Base-by-base conservation (phyloP, 495 filamentous ascomycete species). In the Aspergillus conjunctus region DNA sequence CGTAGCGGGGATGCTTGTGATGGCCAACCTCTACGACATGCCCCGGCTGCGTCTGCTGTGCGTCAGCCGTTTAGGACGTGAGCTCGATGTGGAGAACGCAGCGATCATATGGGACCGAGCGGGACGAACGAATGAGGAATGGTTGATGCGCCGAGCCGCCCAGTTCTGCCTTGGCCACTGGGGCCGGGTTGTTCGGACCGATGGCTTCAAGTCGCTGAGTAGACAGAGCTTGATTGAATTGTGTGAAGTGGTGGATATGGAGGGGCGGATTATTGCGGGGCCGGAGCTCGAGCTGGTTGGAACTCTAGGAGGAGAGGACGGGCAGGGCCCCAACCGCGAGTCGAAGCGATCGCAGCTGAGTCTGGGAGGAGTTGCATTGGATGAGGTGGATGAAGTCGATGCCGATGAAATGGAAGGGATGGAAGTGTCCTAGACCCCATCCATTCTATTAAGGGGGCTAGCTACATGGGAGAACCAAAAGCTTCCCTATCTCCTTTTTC, bases 11-110 rank as follows among this genome's bases (percentile, higher is more conserved):
- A 82, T 98, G 76, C 83, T 98, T 2, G 94, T 98, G 53, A 93
- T 98, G 91, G 88, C 92, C 21, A 96, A 98, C 68, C 89, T 98
- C 20, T 98, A 98, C 71, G 92, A 97, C 70, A 93, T 98, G 78
- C 92, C 91, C 0, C 89, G 91, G 58, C 86, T 98, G 3, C 91
- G 93, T 12, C 83, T 96, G 11, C 83, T 98, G 12, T 95, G 93
- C 69, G 86, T 97, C 43, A 90, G 93, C 69, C 82, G 95, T 11
- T 82, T 98, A 30, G 88, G 88, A 51, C 87, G 87, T 45, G 95
- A 98, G 64, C 81, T 98, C 1, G 94, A 97, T 61, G 87, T 98
- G 46, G 91, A 97, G 56, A 91, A 96, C 64, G 93, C 94, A 4
- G 96, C 93, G 53, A 88, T 95, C 68, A 89, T 96, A 41, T 98